Conservation (phyloP, 2,329 filamentous ascomycete genomes). For the Calonectria pauciramosa region DNA sequence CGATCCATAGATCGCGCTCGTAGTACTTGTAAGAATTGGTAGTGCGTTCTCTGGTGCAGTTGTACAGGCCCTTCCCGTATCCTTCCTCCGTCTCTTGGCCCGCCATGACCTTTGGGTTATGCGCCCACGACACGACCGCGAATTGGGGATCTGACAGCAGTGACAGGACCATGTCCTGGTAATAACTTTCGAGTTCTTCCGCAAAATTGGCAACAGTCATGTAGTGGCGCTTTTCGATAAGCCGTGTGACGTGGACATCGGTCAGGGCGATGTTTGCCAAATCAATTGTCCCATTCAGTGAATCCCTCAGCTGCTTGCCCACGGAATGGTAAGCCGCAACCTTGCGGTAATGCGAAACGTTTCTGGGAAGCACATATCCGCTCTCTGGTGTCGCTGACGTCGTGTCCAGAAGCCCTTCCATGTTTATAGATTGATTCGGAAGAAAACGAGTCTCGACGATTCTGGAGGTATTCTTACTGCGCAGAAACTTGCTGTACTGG, state of each 20-base stretch:
- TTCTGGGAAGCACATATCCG: not conserved
- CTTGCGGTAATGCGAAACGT: not conserved
- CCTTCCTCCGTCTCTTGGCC: not conserved
- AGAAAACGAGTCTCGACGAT: conserved; percentile 36
- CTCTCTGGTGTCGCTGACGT: not conserved
- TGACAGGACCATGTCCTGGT: conserved; percentile 40
- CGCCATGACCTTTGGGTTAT: conserved; percentile 26
- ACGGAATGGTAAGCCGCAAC: not conserved
- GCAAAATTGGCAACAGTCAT: conserved; percentile 29
- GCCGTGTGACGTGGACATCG: conserved; percentile 28
- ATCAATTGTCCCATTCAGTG: not conserved
- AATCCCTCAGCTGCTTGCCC: not conserved
- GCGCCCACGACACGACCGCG: conserved; percentile 40
- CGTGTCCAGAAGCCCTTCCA: not conserved
- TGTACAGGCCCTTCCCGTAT: conserved; percentile 14
- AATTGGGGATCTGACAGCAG: conserved; percentile 41
- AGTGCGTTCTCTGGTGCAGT: conserved; percentile 30
- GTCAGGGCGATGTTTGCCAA: conserved; percentile 18
- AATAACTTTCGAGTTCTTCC: conserved; percentile 32
- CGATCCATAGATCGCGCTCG: conserved; percentile 30
- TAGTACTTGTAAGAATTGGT: conserved; percentile 37
- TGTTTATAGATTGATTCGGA: not conserved
- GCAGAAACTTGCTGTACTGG: conserved; percentile 27
- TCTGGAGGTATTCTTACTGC: conserved; percentile 34
- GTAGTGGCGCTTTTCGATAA: conserved; percentile 38